Percentiles rank a stretch among this genome's conserved stretches.
Evolutionary conservation across 768 basidiomycete species (phyloP).

Genomic region (Kondoa malvinella): DNA sequence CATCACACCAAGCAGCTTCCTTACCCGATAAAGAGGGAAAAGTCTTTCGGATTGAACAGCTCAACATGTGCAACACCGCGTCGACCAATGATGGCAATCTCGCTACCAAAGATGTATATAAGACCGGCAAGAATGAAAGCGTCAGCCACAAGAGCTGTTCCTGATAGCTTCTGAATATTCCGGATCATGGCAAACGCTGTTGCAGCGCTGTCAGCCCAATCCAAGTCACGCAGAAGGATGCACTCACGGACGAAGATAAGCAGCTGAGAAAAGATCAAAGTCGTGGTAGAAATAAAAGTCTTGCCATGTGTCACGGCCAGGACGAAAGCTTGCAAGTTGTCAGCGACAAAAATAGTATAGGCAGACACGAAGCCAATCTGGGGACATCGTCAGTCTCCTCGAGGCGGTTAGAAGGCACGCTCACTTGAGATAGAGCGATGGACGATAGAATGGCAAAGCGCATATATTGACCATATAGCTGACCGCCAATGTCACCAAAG

Average conservation of each 20-base stretch:
- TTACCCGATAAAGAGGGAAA: conserved; percentile 79
- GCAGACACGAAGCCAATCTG: conserved; percentile 70
- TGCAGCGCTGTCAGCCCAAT: neutral
- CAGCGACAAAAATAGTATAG: conserved; percentile 79
- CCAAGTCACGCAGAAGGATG: neutral
- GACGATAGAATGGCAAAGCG: conserved; percentile 70
- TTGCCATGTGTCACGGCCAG: conserved; percentile 60
- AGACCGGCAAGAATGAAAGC: conserved; percentile 81
- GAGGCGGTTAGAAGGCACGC: conserved; percentile 17
- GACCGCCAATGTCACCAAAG: conserved; percentile 91
- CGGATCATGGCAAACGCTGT: conserved; percentile 60
- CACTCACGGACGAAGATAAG: conserved; percentile 54
- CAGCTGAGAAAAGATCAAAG: conserved; percentile 63
- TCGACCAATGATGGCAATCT: conserved; percentile 49
- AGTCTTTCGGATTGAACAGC: conserved; percentile 75
- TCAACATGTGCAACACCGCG: conserved; percentile 61
- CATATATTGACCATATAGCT: conserved; percentile 84
- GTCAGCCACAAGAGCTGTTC: conserved; percentile 81
- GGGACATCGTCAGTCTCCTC: neutral
- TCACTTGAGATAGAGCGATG: conserved; percentile 59
- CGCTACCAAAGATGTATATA: conserved; percentile 68
- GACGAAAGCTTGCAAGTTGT: conserved; percentile 52
- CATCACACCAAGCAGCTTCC: conserved; percentile 24
- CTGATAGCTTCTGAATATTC: conserved; percentile 84
- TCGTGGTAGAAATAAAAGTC: conserved; percentile 49